A percentile compares a stretch with the other conserved stretches of the same genome.
These are phyloP conservation scores for Astrothelium macrocarpum DNA, from an alignment of 495 filamentous ascomycete species.

Conservation along the genomic window DNA sequence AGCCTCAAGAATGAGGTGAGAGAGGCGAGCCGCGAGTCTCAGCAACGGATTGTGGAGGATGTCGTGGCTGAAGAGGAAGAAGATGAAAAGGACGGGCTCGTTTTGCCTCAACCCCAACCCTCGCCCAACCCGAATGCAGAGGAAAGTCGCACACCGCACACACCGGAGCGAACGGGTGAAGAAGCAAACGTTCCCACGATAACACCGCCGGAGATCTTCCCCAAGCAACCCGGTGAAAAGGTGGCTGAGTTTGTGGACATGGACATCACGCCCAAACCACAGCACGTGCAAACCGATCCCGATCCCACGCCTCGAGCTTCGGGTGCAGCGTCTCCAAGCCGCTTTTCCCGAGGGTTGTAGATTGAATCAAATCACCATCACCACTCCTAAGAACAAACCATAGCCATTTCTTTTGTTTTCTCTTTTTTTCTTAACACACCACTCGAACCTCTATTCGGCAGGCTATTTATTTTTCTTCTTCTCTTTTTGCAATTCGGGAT, in stretches of 20 bases:
- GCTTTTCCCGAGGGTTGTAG: not conserved
- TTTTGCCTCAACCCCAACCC: slow-evolving; percentile 17
- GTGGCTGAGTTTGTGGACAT: slow-evolving; percentile 34
- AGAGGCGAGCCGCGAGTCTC: not conserved
- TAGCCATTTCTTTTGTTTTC: not conserved
- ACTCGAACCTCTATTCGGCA: not conserved
- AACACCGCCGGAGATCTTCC: slow-evolving; percentile 38
- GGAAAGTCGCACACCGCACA: slow-evolving; percentile 4
- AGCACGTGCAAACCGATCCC: slow-evolving; percentile 13
- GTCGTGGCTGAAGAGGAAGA: slow-evolving; percentile 17
- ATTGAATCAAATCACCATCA: not conserved
- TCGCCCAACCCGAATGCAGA: no score
- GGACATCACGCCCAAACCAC: slow-evolving; percentile 22
- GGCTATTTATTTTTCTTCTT: not conserved
- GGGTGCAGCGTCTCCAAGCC: not conserved
- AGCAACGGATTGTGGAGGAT: slow-evolving; percentile 14
- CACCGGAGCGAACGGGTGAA: slow-evolving; percentile 13
- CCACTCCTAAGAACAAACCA: not conserved
- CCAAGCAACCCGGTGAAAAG: slow-evolving; percentile 25
- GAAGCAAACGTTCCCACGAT: slow-evolving; percentile 23
- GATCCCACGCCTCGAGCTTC: slow-evolving; percentile 21
- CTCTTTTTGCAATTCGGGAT: not conserved
- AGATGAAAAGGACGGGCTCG: slow-evolving; percentile 18
- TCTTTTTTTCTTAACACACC: not conserved
- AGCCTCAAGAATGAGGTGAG: not conserved